phyloP scores from a whole-genome alignment of 306 rosid genomes.

The Lathyrus tuberosus region DNA sequence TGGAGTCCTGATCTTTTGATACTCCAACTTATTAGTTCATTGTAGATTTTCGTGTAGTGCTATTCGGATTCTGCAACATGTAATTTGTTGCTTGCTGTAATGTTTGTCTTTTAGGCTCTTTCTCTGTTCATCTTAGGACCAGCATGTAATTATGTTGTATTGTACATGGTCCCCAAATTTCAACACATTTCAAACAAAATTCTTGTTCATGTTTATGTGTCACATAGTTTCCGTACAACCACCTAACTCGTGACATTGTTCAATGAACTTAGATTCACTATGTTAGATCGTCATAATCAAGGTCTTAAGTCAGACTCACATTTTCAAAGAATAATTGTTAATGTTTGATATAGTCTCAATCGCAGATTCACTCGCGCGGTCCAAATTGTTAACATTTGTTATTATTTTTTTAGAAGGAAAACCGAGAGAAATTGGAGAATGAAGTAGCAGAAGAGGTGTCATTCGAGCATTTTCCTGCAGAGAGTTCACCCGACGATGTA shows the following conservation, averaged over 20 bases:
- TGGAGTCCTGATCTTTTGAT: conserved; percentile 6
- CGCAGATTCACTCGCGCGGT: background rate
- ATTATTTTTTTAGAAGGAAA: conserved; percentile 44
- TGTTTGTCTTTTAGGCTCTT: conserved; percentile 28
- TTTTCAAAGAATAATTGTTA: background rate
- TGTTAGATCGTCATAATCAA: conserved; percentile 48
- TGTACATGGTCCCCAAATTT: conserved; percentile 66
- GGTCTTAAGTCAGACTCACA: background rate
- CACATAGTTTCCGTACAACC: conserved; percentile 53
- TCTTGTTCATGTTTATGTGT: conserved; percentile 39
- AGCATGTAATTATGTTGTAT: conserved; percentile 32
- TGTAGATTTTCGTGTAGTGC: background rate
- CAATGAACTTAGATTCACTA: conserved; percentile 28
- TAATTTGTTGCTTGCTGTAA: conserved; percentile 29
- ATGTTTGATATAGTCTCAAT: background rate
- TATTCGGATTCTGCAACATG: background rate
- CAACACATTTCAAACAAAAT: conserved; percentile 48
- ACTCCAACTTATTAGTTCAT: background rate
- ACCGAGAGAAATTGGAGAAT: conserved; percentile 57
- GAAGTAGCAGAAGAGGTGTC: conserved; percentile 76
- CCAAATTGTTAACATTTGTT: background rate
- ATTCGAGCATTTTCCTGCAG: conserved; percentile 76
- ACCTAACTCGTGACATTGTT: conserved; percentile 58
- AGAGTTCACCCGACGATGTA: conserved; percentile 71
- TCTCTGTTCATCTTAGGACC: conserved; percentile 36